These are phyloP conservation scores for Tilletia setariae DNA, from an alignment of 1,284 basidiomycete species.

Conservation along the genomic window DNA sequence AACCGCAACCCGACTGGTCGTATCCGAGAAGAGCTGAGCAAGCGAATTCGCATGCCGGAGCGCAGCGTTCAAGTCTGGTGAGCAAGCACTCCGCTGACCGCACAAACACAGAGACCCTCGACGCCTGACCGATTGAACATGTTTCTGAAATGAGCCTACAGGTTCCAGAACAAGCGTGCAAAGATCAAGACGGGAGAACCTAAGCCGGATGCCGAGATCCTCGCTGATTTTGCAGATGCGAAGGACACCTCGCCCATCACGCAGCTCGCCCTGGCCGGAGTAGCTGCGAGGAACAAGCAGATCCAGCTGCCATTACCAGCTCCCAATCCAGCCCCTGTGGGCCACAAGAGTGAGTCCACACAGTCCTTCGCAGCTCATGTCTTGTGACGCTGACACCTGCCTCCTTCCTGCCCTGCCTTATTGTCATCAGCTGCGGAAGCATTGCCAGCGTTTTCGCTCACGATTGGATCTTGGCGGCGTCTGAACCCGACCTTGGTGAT, in stretches of 20 bases:
- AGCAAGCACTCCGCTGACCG: no score
- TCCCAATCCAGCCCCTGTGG: neutral
- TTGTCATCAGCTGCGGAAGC: constrained; percentile 28
- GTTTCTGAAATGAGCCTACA: no score
- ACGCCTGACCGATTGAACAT: no score
- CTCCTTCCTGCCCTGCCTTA: neutral
- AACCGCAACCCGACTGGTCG: constrained; percentile 44
- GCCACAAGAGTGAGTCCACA: constrained; percentile 13
- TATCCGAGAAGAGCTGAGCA: constrained; percentile 33
- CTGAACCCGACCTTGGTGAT: constrained; percentile 38
- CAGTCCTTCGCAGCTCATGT: neutral
- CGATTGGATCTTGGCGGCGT: constrained; percentile 43
- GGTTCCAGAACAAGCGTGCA: constrained; percentile 40
- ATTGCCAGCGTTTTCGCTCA: constrained; percentile 34
- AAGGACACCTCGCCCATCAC: constrained; percentile 7
- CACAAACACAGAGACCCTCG: no score
- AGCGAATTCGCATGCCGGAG: constrained; percentile 38
- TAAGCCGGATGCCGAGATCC: constrained; percentile 13
- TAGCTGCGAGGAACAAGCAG: constrained; percentile 14
- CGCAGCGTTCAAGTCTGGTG: constrained; percentile 34
- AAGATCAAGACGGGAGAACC: constrained; percentile 37
- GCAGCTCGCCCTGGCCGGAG: constrained; percentile 8
- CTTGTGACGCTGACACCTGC: neutral
- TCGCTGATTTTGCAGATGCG: neutral
- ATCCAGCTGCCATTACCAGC: neutral